Conservation (phyloP, 768 basidiomycete species). For the Lactifluus rugatus region DNA sequence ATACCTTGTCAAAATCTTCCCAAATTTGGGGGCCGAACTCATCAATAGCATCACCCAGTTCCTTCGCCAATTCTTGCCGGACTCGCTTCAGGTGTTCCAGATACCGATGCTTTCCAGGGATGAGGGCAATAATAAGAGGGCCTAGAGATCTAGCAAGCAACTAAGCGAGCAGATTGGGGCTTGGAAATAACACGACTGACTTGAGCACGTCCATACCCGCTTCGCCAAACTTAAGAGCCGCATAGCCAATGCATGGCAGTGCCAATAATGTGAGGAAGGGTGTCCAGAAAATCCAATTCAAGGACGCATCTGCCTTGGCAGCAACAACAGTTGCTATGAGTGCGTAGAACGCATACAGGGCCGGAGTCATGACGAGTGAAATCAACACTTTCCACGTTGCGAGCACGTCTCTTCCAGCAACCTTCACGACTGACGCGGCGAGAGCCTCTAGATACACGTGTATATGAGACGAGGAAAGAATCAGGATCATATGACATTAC, state of each 20-base stretch:
- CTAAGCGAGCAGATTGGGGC: slow-evolving; percentile 8
- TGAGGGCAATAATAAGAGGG: slow-evolving; percentile 77
- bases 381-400: slow-evolving; percentile 97
- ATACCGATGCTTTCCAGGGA: slow-evolving; percentile 79
- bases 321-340: slow-evolving; percentile 69
- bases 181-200: slow-evolving; percentile 36
- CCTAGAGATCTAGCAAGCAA: slow-evolving; percentile 59
- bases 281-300: slow-evolving; percentile 56
- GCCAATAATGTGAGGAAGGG: slow-evolving; percentile 64
- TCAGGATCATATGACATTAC: slow-evolving; percentile 29
- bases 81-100: slow-evolving; percentile 65
- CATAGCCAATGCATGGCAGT: slow-evolving; percentile 82
- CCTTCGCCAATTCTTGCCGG: slow-evolving; percentile 66
- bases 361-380: slow-evolving; percentile 76
- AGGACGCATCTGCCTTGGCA: slow-evolving; percentile 50
- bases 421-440: slow-evolving; percentile 88
- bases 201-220: slow-evolving; percentile 96
- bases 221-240: slow-evolving; percentile 93
- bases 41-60: slow-evolving; percentile 73
- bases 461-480: background rate
- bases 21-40: slow-evolving; percentile 83
- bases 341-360: slow-evolving; percentile 79
- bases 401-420: slow-evolving; percentile 86
- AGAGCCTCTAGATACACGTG: slow-evolving; percentile 61
- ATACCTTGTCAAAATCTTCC: slow-evolving; percentile 75